Conservation (phyloP, 108 stramenopile genomes). For the Cyclotella baltica region DNA sequence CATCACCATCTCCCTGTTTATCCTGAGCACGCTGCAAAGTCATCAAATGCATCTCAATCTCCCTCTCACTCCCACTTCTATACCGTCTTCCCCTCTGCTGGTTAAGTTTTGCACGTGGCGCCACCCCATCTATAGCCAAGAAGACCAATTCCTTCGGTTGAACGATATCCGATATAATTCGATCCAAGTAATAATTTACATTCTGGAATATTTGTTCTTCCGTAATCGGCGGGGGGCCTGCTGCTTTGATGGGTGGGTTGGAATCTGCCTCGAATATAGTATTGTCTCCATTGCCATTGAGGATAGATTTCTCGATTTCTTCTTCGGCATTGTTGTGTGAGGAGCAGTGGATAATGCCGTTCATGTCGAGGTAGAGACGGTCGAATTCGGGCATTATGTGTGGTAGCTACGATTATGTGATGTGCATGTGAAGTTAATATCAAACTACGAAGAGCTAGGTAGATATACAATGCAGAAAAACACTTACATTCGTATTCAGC, state of each 20-base stretch:
- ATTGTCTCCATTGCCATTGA: slow-evolving; percentile 19
- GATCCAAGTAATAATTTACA: slow-evolving; percentile 90
- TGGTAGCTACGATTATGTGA: slow-evolving; percentile 14
- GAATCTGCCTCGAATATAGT: slow-evolving; percentile 1
- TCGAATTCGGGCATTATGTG: slow-evolving; percentile 91
- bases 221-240: slow-evolving; percentile 40
- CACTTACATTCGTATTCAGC: slow-evolving; percentile 39
- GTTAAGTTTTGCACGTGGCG: slow-evolving; percentile 98
- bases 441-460: neutral
- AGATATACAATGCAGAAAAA: neutral
- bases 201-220: slow-evolving; percentile 82
- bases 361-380: slow-evolving; percentile 97
- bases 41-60: slow-evolving; percentile 82
- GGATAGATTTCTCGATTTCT: slow-evolving; percentile 42
- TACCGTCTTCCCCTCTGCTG: slow-evolving; percentile 98
- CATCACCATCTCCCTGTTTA: slow-evolving; percentile 36
- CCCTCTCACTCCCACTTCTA: slow-evolving; percentile 85
- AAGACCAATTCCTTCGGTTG: slow-evolving; percentile 90
- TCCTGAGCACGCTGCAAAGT: slow-evolving; percentile 58
- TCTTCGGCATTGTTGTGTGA: slow-evolving; percentile 92
- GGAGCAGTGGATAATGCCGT: slow-evolving; percentile 97
- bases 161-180: slow-evolving; percentile 90
- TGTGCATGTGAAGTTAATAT: neutral
- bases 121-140: slow-evolving; percentile 98
- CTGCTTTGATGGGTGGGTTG: slow-evolving; percentile 8